These are phyloP conservation scores for Aspergillus udagawae DNA, from an alignment of 2,329 filamentous ascomycete genomes.

Conservation along the genomic window DNA sequence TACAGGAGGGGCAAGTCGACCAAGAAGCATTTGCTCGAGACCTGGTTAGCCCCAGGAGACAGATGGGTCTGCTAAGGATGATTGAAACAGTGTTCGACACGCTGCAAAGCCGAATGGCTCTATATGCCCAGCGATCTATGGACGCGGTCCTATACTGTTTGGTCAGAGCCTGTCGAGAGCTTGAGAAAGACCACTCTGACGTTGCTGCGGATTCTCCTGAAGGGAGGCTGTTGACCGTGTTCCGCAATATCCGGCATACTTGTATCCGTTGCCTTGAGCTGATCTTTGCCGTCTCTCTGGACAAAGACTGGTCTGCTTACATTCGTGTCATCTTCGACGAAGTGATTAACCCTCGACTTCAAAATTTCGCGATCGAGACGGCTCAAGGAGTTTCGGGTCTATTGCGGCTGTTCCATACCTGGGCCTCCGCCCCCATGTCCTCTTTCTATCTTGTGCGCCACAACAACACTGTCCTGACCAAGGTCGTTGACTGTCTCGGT, in stretches of 20 bases:
- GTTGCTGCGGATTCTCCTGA: constrained; percentile 27
- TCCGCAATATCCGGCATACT: constrained; percentile 49
- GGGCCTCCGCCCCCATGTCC: constrained; percentile 65
- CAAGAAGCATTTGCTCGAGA: constrained; percentile 56
- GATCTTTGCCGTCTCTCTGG: constrained; percentile 69
- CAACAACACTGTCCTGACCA: constrained; percentile 57
- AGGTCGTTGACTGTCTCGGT: constrained; percentile 68
- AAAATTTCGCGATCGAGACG: constrained; percentile 77
- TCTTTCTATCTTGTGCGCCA: constrained; percentile 66
- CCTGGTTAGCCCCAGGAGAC: constrained; percentile 66
- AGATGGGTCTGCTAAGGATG: constrained; percentile 90
- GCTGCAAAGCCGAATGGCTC: constrained; percentile 67
- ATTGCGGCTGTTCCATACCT: constrained; percentile 74
- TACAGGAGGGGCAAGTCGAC: constrained; percentile 49
- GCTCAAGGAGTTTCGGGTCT: constrained; percentile 83
- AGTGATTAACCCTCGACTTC: constrained; percentile 70
- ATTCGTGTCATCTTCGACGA: constrained; percentile 67
- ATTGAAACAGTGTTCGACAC: constrained; percentile 80
- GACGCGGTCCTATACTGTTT: constrained; percentile 79
- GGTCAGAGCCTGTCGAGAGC: constrained; percentile 61
- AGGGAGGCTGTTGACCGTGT: constrained; percentile 27
- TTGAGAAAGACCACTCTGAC: constrained; percentile 31
- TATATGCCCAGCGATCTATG: constrained; percentile 65
- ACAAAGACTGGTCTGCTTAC: constrained; percentile 69
- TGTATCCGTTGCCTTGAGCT: constrained; percentile 79